Base-by-base conservation (phyloP, 177 flowering plant species). In the Vitis hybrid region DNA sequence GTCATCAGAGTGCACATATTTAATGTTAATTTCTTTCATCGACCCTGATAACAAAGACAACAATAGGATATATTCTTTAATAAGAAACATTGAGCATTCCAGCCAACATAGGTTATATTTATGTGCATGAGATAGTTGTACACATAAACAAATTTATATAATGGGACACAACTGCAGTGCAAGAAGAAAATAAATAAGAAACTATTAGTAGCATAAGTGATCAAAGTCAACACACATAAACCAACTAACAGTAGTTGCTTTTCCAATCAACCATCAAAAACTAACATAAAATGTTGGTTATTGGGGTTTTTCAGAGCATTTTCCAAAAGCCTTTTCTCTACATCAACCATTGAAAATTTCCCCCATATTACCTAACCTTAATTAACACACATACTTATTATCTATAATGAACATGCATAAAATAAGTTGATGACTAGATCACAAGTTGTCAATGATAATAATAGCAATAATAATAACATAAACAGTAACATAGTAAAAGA, bases 261-360 rank as follows among this genome's bases (percentile, higher is more conserved):
- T 21, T 21, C 51, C 2, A 24, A 56, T 63, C 56, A 91, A 97
- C 98, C 93, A 77, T 95, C 99, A 64, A 98, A 95, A 74, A 95
- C 97, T 72, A 95, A 76, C 60, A 93, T 88, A 88, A 95, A 95
- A 60, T 95, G 99, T 70, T 87, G 91, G 74, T 95, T 95, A 72
- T 88, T 90, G 69, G 86, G 80, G 71, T 95, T 95, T 67, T 74
- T 73, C 27, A 95, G 88, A 56, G 99, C 99, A 87, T 81, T 78
- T 61, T 87, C 93, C 71, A 95, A 75, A 69, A 95, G 87, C 56
- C 99, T 78, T 77, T 80, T 89, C 81, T 93, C 97, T 18, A 98
- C 99, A 83, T 91, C 93, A 72, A 95, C 88, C 99, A 95, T 93
- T 55, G 98, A 91, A 70, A 93, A 88, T 76, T 82, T 85, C 3